phyloP scores from a whole-genome alignment of 129 eudicot genomes.

The Chrysanthemum lavandulifolium region DNA sequence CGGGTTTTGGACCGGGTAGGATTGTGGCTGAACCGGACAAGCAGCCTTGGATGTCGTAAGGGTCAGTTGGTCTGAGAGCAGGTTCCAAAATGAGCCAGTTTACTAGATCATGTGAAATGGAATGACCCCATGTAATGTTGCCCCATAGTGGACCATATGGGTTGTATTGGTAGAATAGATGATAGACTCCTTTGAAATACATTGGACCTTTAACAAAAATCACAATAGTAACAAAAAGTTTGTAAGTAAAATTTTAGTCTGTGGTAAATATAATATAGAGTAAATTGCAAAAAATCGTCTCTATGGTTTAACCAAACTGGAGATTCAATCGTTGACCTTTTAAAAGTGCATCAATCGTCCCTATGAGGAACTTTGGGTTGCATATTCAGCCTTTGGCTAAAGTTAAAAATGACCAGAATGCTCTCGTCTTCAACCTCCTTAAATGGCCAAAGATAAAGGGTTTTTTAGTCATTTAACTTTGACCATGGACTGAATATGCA shows the following conservation, averaged over 20 bases:
- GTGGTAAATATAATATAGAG: too few relatives aligned
- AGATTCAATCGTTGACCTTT: too few relatives aligned
- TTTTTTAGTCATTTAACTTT: too few relatives aligned
- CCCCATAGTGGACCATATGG: conserved; percentile 60
- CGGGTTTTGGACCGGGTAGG: conserved; percentile 42
- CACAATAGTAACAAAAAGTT: neutral
- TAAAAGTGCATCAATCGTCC: too few relatives aligned
- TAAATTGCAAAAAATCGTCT: neutral
- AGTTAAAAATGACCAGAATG: too few relatives aligned
- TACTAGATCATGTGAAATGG: conserved; percentile 59
- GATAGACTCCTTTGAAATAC: conserved; percentile 65
- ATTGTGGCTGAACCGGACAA: conserved; percentile 66
- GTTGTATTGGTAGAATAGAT: conserved; percentile 75
- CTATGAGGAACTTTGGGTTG: too few relatives aligned
- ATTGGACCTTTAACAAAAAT: conserved; percentile 47
- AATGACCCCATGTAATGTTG: conserved; percentile 66
- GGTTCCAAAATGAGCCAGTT: conserved; percentile 51
- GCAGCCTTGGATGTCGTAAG: conserved; percentile 56
- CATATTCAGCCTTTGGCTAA: too few relatives aligned
- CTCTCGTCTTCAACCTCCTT: too few relatives aligned
- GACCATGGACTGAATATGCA: too few relatives aligned
- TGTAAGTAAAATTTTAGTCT: conserved; percentile 7
- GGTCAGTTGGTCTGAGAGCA: conserved; percentile 45
- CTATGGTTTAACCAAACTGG: too few relatives aligned
- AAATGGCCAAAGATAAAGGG: too few relatives aligned